Evolutionary conservation across 805 yeast genomes (phyloP), one percentile per base, ranked within the genome.

Genomic region (Candida ovalis): DNA sequence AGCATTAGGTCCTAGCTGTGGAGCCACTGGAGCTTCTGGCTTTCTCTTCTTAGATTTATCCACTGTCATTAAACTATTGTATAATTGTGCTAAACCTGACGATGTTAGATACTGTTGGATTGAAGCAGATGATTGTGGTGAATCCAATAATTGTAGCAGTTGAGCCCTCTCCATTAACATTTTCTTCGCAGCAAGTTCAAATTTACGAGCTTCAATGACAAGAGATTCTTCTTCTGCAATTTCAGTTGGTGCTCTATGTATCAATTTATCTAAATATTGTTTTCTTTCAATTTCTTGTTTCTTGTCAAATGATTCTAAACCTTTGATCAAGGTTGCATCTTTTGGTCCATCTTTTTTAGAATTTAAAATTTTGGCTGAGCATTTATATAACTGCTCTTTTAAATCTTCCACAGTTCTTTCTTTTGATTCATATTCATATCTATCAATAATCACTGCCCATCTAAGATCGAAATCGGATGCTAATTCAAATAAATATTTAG

Each of bases 151-250:
- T 22, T 86, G 81, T 40, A 94, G 70, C 32, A 94, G 66, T 43
- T 86, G 83, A 2, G 88, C 84, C 55, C 99, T 76, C 64, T 94
- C 99, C 42, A 75, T 70, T 45, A 90, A 75, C 74, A 92, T 86
- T 64, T 88, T 86, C 70, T 89, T 91, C 0, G 97, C 96, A 2
- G 96, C 88, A 48, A 89, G 78, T 62, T 94, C 98, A 53, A 94
- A 88, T 54, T 92, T 83, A 43, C 96, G 79, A 2, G 97, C 95
- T 63, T 94, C 99, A 27, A 92, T 83, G 10, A 94, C 88, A 43
- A 94, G 72, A 0, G 96, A 89, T 64, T 94, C 98, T 63, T 94
- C 99, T 69, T 94, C 99, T 0, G 98, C 98, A 40, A 94, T 88
- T 63, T 94, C 99, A 0, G 97, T 96, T 1, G 99, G 97, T 2